Base-by-base conservation (phyloP, 805 yeast genomes). In the Candida methanosorbosa region DNA sequence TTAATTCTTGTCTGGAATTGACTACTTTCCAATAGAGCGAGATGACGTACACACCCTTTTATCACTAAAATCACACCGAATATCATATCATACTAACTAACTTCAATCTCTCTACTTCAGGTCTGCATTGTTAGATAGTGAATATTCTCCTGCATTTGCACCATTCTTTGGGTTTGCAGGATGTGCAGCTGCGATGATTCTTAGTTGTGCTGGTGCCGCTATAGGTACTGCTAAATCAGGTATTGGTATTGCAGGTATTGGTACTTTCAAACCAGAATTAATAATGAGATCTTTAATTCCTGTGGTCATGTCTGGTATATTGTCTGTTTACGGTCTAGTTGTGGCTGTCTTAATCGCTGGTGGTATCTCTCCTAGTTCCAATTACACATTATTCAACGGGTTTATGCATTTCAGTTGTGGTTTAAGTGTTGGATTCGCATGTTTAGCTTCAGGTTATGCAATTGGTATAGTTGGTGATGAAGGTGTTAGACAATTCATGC, bases 401-500 rank as follows among this genome's bases (percentile, higher is more conserved):
- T 87, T 87, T 59, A 86, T 92, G 94, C 99, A 92, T 62, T 67
- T 92, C 57, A 88, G 94, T 35, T 87, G 97, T 61, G 99, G 99
- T 2, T 64, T 90, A 40, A 76, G 94, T 25, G 99, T 92, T 29
- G 99, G 99, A 2, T 86, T 92, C 53, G 87, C 97, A 4, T 88
- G 97, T 58, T 69, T 92, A 54, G 88, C 97, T 27, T 83, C 95
- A 39, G 99, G 99, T 30, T 92, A 88, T 61, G 92, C 98, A 38
- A 90, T 90, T 66, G 98, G 98, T 66, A 87, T 90, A 45, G 98
- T 90, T 45, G 98, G 98, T 61, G 98, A 90, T 63, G 97, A 95
- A 44, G 98, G 98, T 70, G 97, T 90, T 38, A 83, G 97, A 70
- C 95, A 95, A 60, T 81, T 87, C 50, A 88, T 94, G 54, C 97